A percentile compares a stretch with the other conserved stretches of the same genome.
Evolutionary conservation across 108 stramenopile genomes (phyloP).

Genomic region (Nannochloropsis gaditana): DNA sequence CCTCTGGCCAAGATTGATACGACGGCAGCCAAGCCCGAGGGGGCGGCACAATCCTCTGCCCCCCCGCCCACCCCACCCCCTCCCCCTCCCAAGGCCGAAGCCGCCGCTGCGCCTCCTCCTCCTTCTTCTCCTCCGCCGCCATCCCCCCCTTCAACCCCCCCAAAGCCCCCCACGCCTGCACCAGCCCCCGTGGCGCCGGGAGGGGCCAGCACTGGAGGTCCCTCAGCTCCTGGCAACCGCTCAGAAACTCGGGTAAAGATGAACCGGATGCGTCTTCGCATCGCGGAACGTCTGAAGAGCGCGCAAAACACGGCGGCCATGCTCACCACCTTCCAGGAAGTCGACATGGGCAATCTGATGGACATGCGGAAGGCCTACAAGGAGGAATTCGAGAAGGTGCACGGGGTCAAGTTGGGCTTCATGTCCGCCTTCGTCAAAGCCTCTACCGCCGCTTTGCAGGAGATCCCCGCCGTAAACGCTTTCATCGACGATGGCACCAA

Average conservation of each 20-base stretch:
- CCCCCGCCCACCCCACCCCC: conserved; percentile 24
- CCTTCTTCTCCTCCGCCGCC: conserved; percentile 29
- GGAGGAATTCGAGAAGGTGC: conserved; percentile 88
- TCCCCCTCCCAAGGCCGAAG: conserved; percentile 30
- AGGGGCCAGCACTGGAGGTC: not conserved
- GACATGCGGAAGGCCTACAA: conserved; percentile 88
- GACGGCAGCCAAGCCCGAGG: conserved; percentile 64
- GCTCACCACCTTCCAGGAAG: conserved; percentile 99
- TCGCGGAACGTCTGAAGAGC: conserved; percentile 92
- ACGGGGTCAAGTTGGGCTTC: conserved; percentile 97
- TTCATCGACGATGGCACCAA: conserved; percentile 91
- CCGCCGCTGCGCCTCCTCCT: conserved; percentile 23
- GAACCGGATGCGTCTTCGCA: conserved; percentile 95
- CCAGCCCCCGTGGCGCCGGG: conserved; percentile 56
- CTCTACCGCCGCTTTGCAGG: conserved; percentile 75
- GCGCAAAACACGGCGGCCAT: conserved; percentile 98
- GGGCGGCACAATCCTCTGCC: conserved; percentile 38
- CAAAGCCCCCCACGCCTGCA: conserved; percentile 48
- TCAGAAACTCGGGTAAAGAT: conserved; percentile 95
- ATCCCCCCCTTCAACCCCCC: conserved; percentile 27
- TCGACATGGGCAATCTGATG: conserved; percentile 95
- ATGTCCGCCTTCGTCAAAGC: conserved; percentile 98
- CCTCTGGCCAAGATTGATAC: conserved; percentile 80
- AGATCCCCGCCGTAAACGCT: conserved; percentile 94
- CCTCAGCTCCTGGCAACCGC: conserved; percentile 52